Evolutionary conservation across 495 filamentous ascomycete species (phyloP), one percentile per base, ranked within the genome.

Genomic region (Aspergillus incahuasiensis): DNA sequence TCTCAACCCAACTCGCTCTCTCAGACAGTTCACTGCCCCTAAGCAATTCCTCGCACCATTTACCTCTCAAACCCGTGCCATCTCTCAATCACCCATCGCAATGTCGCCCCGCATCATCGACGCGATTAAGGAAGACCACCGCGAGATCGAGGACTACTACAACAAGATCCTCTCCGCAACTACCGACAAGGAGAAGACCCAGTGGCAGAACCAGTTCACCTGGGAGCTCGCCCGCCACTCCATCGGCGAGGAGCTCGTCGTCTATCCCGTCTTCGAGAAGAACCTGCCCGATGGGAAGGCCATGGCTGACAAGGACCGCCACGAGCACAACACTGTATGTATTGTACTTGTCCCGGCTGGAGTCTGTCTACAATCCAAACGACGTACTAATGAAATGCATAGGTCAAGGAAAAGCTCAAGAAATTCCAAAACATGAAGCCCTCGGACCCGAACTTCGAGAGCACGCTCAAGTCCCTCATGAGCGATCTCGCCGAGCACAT

Each of bases 191-290:
- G 70, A 78, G 15, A 74, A 79, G 30, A 68, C 61, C 1, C 68
- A 75, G 15, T 89, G 71, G 68, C 79, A 82, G 65, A 89, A 89
- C 52, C 79, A 80, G 46, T 86, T 89, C 54, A 81, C 82, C 28
- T 90, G 86, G 87, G 83, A 85, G 60, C 70, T 90, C 3, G 82
- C 88, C 11, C 79, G 86, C 8, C 81, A 88, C 61, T 78, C 79
- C 0, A 72, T 88, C 60, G 81, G 73, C 50, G 83, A 90, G 65
- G 87, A 90, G 69, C 66, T 90, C 2, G 79, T 87, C 34, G 74
- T 90, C 15, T 89, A 89, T 65, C 87, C 86, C 0, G 77, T 77
- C 0, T 76, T 89, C 6, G 86, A 88, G 59, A 82, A 82, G 58
- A 52, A 84, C 46, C 48, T 86, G 0, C 61, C 74, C 28, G 58